phyloP scores from a whole-genome alignment of 2,329 filamentous ascomycete species.

The Truncatella angustata region DNA sequence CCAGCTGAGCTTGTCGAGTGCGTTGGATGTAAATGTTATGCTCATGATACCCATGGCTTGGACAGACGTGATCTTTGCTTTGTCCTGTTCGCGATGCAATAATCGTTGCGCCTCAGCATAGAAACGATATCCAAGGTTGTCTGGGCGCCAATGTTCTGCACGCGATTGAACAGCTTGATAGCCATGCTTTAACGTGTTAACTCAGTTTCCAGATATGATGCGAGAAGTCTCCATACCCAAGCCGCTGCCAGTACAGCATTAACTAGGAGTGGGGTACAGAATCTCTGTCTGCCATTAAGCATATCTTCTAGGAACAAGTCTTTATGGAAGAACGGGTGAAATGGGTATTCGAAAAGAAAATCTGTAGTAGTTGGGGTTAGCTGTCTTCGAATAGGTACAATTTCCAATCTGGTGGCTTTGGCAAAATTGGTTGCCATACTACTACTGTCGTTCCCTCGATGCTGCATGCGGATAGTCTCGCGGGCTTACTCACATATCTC shows the following conservation, averaged over 20 bases:
- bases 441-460: not conserved
- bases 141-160: conserved; percentile 34
- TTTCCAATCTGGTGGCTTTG: not conserved
- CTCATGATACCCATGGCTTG: conserved; percentile 33
- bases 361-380: not conserved
- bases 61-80: conserved; percentile 29
- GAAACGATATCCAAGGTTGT: conserved; percentile 33
- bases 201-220: not conserved
- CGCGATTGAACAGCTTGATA: conserved; percentile 25
- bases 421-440: too few relatives aligned
- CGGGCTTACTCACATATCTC: conserved; percentile 2
- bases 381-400: not conserved
- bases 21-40: conserved; percentile 25
- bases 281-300: conserved; percentile 8
- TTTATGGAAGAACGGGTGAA: conserved; percentile 12
- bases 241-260: conserved; percentile 23
- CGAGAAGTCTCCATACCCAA: conserved; percentile 21
- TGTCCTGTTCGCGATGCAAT: conserved; percentile 32
- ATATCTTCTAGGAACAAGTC: conserved; percentile 14
- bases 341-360: conserved; percentile 14
- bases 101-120: conserved; percentile 36
- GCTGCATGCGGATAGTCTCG: not conserved
- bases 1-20: conserved; percentile 23
- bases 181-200: conserved; percentile 25
- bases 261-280: conserved; percentile 13